Evolutionary conservation across 768 basidiomycete genomes (phyloP), one percentile per base, ranked within the genome.

Genomic region (Ramaria rubella): DNA sequence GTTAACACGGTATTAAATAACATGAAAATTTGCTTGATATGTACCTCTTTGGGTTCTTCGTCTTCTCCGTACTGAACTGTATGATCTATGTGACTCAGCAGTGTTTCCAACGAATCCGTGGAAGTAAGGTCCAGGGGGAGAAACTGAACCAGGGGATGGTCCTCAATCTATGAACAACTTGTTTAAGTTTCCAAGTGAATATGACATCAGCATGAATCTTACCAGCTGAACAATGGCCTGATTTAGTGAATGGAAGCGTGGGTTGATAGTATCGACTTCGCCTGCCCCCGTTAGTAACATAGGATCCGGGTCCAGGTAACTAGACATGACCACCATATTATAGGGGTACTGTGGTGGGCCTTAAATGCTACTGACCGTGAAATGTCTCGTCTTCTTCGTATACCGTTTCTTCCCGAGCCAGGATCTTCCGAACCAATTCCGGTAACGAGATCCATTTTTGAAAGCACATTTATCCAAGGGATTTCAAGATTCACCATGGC

Each of bases 21-120:
- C 14, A 17, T 42, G 40, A 17, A 52, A 29, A 3, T 38, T 23
- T 34, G 34, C 21, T 56, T 34, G 59, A 34, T 21, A 60, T 76
- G 57, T 65, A 88, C 90, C 82, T 91, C 91, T 76, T 87, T 93
- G 15, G 95, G 94, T 67, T 99, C 95, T 68, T 99, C 95, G 58
- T 94, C 92, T 73, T 98, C 95, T 31, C 95, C 95, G 65, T 96
- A 99, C 68, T 99, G 96, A 85, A 99, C 94, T 57, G 92, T 88
- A 64, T 92, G 95, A 73, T 99, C 96, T 53, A 99, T 89, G 68
- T 99, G 94, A 68, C 92, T 94, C 58, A 99, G 77, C 9, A 97
- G 85, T 2, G 82, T 85, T 65, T 91, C 90, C 52, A 99, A 77
- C 1, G 93, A 94, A 64, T 96, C 92, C 49, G 93, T 81, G 60